Conservation (phyloP, 305 asterid species). For the Andrographis paniculata region DNA sequence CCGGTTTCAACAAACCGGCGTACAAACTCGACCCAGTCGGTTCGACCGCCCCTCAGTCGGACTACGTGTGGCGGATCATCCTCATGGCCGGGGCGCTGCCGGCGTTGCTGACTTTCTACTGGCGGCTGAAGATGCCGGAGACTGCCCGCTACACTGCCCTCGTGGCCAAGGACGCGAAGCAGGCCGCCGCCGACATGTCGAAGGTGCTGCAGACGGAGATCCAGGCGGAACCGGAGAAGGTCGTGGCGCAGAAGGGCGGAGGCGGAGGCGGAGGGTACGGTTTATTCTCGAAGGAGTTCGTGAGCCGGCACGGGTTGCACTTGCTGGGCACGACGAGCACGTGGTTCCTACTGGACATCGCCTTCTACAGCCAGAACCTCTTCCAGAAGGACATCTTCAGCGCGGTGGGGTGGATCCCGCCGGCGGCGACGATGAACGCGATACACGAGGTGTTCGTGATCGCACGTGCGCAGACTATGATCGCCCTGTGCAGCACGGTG, state of each 20-base stretch:
- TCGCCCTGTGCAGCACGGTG: slow-evolving; percentile 34
- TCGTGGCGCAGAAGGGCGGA: no score
- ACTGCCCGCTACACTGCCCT: slow-evolving; percentile 38
- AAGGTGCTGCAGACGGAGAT: slow-evolving; percentile 25
- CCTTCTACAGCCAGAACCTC: slow-evolving; percentile 9
- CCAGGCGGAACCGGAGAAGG: slow-evolving; percentile 19
- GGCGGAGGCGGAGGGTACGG: background rate
- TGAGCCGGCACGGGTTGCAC: background rate
- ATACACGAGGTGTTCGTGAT: slow-evolving; percentile 24
- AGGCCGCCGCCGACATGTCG: slow-evolving; percentile 34
- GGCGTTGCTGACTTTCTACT: slow-evolving; percentile 30
- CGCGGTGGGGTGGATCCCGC: slow-evolving; percentile 30
- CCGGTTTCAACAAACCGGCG: slow-evolving; percentile 18
- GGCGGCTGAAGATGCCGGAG: slow-evolving; percentile 36
- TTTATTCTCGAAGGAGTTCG: background rate
- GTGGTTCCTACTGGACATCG: background rate
- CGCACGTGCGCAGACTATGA: slow-evolving; percentile 26
- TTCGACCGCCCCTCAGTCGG: slow-evolving; percentile 25
- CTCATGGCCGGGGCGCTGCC: slow-evolving; percentile 31
- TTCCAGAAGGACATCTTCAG: slow-evolving; percentile 30
- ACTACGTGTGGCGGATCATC: slow-evolving; percentile 30
- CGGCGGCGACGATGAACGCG: slow-evolving; percentile 26
- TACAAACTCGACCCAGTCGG: slow-evolving; percentile 17
- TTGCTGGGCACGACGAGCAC: background rate
- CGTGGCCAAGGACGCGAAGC: slow-evolving; percentile 27